These are phyloP conservation scores for Penicillium sp. DNA, from an alignment of 2,329 filamentous ascomycete genomes.

Conservation along the genomic window DNA sequence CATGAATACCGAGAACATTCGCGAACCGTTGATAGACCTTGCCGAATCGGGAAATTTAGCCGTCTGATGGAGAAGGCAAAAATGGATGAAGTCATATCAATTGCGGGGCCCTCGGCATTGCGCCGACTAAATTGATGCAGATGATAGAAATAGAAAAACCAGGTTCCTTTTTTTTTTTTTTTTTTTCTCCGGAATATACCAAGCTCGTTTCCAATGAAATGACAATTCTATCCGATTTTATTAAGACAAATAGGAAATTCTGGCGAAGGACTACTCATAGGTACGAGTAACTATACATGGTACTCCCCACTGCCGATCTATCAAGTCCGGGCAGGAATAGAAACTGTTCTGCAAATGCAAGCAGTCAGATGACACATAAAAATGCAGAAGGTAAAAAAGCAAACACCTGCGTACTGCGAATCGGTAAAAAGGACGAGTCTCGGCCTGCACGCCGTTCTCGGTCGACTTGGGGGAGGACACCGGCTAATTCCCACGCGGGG, in stretches of 20 bases:
- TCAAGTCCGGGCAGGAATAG: not conserved
- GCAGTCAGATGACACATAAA: not conserved
- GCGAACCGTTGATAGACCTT: not conserved
- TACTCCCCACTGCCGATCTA: slow-evolving; percentile 7
- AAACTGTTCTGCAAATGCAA: not conserved
- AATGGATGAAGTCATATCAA: slow-evolving; percentile 13
- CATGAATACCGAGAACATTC: not conserved
- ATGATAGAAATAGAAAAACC: too few relatives aligned
- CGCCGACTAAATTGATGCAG: not conserved
- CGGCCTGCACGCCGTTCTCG: slow-evolving; percentile 19
- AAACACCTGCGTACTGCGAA: not conserved
- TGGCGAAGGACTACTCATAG: slow-evolving; percentile 3
- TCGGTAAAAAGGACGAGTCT: not conserved
- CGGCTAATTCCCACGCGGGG: slow-evolving; percentile 17
- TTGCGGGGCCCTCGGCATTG: slow-evolving; percentile 4
- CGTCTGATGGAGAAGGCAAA: slow-evolving; percentile 3
- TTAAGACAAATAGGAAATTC: slow-evolving; percentile 1
- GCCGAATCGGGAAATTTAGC: slow-evolving; percentile 5
- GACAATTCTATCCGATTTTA: too few relatives aligned
- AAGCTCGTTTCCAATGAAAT: too few relatives aligned
- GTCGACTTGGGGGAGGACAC: slow-evolving; percentile 5
- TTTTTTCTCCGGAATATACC: too few relatives aligned
- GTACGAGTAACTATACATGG: not conserved
- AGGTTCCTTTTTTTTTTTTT: too few relatives aligned
- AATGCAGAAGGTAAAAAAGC: not conserved